Conservation (phyloP, 208 protist genomes). For the Histomonas meleagridis region DNA sequence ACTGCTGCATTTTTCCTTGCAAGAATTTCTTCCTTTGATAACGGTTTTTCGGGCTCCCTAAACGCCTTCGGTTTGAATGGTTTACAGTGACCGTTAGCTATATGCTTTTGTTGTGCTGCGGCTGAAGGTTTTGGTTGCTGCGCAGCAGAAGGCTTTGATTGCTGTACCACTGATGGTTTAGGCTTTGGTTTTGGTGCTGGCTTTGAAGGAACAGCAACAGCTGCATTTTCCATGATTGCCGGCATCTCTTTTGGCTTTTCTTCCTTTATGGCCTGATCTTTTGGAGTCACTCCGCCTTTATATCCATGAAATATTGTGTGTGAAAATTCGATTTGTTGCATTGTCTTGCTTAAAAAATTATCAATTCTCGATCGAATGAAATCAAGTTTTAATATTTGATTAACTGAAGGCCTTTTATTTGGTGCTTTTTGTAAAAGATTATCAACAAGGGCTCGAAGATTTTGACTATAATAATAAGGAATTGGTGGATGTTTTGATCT, state of each 20-base stretch:
- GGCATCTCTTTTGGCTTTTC: too few species aligned
- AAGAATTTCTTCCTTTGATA: neutral
- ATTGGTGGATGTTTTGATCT: neutral
- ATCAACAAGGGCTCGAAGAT: neutral
- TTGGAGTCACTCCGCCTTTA: neutral
- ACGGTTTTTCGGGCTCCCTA: neutral
- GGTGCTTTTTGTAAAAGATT: neutral
- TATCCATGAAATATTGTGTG: neutral
- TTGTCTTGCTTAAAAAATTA: neutral
- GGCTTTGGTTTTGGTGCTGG: neutral
- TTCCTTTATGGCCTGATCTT: neutral
- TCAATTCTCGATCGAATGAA: neutral
- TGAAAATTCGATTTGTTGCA: neutral
- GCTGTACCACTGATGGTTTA: neutral
- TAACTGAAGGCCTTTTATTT: neutral
- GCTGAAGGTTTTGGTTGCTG: neutral
- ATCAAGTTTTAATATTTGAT: constrained; percentile 4
- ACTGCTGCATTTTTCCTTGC: neutral
- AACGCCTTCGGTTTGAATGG: neutral
- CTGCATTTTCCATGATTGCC: too few species aligned
- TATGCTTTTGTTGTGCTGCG: neutral
- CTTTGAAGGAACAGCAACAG: neutral
- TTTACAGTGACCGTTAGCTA: neutral
- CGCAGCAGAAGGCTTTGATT: neutral
- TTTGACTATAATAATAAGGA: neutral